Conservation (phyloP, 495 filamentous ascomycete species). For the Barbatosphaeria neglecta region DNA sequence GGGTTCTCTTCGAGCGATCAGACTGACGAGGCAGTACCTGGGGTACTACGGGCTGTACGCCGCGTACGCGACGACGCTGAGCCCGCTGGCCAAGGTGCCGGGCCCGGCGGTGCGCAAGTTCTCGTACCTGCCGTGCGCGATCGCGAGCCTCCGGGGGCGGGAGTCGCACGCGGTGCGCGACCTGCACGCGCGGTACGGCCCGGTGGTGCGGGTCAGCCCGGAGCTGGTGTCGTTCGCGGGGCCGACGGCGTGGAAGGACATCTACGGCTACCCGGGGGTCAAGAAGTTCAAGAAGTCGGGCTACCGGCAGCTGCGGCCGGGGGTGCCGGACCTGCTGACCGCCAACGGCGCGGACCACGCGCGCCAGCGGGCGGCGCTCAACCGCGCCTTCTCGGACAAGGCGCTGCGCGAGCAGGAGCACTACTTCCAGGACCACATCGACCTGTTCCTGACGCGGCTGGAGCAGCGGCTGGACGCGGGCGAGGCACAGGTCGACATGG, state of each 20-base stretch:
- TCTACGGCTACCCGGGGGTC: constrained; percentile 33
- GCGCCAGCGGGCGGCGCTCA: constrained; percentile 24
- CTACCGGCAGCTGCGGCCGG: too few relatives aligned
- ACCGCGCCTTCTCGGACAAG: constrained; percentile 34
- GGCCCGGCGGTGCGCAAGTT: constrained; percentile 31
- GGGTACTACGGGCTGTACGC: too few relatives aligned
- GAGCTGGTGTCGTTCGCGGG: constrained; percentile 40
- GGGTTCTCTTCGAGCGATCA: too few relatives aligned
- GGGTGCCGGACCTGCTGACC: not conserved
- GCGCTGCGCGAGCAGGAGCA: constrained; percentile 21
- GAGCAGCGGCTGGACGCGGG: constrained; percentile 7
- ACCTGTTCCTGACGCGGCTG: constrained; percentile 23
- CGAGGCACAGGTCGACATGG: constrained; percentile 12
- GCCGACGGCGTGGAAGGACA: constrained; percentile 41
- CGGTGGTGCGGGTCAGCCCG: constrained; percentile 41
- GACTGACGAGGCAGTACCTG: too few relatives aligned
- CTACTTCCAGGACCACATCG: constrained; percentile 16
- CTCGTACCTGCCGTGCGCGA: constrained; percentile 19
- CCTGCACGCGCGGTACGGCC: constrained; percentile 35
- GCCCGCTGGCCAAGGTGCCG: constrained; percentile 34
- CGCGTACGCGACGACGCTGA: too few relatives aligned
- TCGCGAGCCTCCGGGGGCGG: not conserved
- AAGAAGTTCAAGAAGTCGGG: too few relatives aligned
- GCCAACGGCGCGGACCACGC: constrained; percentile 19
- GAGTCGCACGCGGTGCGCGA: not conserved